Conservation (phyloP, 164 flowering plant genomes). For the Cinnamomum micranthum region DNA sequence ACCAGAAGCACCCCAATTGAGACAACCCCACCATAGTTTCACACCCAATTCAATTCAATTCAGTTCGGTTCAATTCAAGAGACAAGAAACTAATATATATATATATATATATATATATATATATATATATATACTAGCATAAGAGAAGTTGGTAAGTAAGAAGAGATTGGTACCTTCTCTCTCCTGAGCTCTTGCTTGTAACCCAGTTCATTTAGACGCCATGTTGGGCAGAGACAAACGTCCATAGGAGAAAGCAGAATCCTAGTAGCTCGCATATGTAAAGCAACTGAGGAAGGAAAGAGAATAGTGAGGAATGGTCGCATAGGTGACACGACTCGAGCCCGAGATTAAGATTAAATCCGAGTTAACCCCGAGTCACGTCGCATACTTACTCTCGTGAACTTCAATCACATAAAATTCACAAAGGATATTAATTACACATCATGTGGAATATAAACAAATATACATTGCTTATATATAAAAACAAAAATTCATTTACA, state of each 20-base stretch:
- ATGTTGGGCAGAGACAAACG: slow-evolving; percentile 12
- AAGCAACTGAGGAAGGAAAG: neutral
- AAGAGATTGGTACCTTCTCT: slow-evolving; percentile 46
- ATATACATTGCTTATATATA: no score
- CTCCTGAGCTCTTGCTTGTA: slow-evolving; percentile 77
- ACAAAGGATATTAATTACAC: no score
- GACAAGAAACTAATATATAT: no score
- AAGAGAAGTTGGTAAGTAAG: neutral
- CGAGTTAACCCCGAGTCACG: no score
- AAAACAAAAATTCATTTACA: no score
- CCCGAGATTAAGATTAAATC: no score
- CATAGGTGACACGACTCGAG: no score
- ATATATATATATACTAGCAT: no score
- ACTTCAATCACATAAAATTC: no score
- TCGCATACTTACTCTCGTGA: no score
- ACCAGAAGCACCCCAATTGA: neutral
- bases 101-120: no score
- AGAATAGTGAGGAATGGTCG: neutral
- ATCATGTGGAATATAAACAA: no score
- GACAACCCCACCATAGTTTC: neutral
- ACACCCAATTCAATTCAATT: neutral
- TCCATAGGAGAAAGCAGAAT: neutral
- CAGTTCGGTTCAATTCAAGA: neutral
- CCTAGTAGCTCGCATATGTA: neutral
- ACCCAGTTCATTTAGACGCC: slow-evolving; percentile 65